Conservation (phyloP, 352 stramenopile genomes). For the Pythium monospermum region DNA sequence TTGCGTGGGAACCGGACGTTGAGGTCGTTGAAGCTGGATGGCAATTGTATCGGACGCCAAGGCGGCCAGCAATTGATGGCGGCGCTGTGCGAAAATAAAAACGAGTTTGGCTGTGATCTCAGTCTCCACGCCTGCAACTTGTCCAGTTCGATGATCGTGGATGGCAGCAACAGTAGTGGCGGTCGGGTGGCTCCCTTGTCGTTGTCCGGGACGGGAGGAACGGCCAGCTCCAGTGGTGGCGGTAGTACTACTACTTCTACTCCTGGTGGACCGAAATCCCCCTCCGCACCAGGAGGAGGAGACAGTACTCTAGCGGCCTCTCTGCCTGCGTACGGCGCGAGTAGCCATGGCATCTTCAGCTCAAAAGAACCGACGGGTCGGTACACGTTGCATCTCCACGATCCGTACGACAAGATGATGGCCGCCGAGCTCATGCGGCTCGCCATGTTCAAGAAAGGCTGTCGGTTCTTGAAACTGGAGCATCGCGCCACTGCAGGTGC, state of each 20-base stretch:
- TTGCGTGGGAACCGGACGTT: conserved; percentile 58
- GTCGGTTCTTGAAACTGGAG: conserved; percentile 57
- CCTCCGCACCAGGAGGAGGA: no score
- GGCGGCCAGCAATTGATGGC: conserved; percentile 64
- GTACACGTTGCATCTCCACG: conserved; percentile 57
- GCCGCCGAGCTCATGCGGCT: conserved; percentile 67
- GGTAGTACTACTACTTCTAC: no score
- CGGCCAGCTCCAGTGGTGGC: no score
- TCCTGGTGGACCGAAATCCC: conserved; percentile 32
- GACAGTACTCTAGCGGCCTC: no score
- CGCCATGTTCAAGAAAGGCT: conserved; percentile 65
- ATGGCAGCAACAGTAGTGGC: no score
- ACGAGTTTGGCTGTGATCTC: conserved; percentile 46
- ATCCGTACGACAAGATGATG: conserved; percentile 82
- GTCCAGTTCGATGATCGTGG: conserved; percentile 10
- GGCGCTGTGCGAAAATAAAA: conserved; percentile 54
- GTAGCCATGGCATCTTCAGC: conserved; percentile 51
- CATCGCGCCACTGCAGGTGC: conserved; percentile 28
- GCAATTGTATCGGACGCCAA: conserved; percentile 69
- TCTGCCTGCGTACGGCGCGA: conserved; percentile 40
- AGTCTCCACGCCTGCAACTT: conserved; percentile 65
- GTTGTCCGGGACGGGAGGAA: no score
- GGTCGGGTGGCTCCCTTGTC: no score
- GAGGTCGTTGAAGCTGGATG: conserved; percentile 59
- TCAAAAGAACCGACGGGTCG: conserved; percentile 59